Evolutionary conservation across 2,329 filamentous ascomycete species (phyloP), one percentile per base, ranked within the genome.

Genomic region (Talaromyces sp.): DNA sequence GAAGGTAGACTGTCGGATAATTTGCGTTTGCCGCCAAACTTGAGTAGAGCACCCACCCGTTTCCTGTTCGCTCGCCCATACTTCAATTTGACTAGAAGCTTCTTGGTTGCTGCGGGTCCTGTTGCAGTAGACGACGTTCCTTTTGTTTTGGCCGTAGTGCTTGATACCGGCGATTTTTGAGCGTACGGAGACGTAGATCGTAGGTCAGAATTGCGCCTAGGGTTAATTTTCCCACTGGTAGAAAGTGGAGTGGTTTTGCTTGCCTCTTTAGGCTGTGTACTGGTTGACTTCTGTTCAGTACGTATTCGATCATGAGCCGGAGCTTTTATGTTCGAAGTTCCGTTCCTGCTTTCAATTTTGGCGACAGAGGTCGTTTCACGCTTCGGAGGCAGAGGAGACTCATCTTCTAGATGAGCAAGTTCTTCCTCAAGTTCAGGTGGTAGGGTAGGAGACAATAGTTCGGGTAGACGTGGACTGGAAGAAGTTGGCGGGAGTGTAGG

Each of bases 401-500:
- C 75, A 47, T 79, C 78, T 31, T 78, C 70, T 40, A 80, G 76
- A 65, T 80, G 73, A 7, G 77, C 79, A 29, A 88, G 73, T 64
- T 85, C 82, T 65, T 81, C 83, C 69, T 85, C 82, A 53, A 88
- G 81, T 62, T 82, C 83, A 2, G 83, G 78, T 6, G 85, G 85
- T 3, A 88, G 77, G 15, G 84, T 86, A 3, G 85, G 85, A 4
- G 86, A 88, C n/a, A 88, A 75, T 40, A 86, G 78, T 10, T 80
- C 78, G 11, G 85, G 85, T 19, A 87, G 73, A 63, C 73, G 78
- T 29, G 75, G 74, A 22, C 69, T 72, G 63, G 67, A 66, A 27
- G 82, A 74, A 51, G 79, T 79, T 27, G 80, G 79, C 29, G 75
- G 83, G 68, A 81, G 74, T 25, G 76, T 78, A 36, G 77, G 77